phyloP scores from a whole-genome alignment of 176 grass and related monocot species.

The Oryza punctata region DNA sequence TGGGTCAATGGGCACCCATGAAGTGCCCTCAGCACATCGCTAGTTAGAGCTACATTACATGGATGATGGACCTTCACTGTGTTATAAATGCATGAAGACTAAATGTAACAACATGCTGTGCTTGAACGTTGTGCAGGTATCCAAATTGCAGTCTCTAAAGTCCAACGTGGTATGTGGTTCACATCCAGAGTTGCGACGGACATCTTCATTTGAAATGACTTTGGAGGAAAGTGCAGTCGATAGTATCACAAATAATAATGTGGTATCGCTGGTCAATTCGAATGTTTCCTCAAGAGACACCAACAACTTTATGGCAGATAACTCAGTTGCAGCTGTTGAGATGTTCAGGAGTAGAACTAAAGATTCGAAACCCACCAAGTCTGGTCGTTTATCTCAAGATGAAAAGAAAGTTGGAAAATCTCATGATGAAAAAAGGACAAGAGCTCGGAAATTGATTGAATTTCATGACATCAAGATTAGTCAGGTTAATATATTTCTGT shows the following conservation, averaged over 20 bases:
- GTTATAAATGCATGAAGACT: background rate
- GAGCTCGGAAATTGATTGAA: constrained; percentile 84
- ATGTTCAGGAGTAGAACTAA: constrained; percentile 67
- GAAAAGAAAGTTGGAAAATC: constrained; percentile 89
- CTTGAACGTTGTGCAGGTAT: constrained; percentile 60
- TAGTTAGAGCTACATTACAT: background rate
- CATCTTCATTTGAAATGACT: constrained; percentile 80
- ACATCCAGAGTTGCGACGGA: constrained; percentile 70
- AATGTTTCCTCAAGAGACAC: constrained; percentile 63
- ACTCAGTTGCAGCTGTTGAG: constrained; percentile 54
- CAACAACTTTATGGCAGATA: constrained; percentile 58
- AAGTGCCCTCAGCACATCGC: background rate
- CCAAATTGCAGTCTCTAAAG: constrained; percentile 92
- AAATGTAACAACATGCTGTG: background rate
- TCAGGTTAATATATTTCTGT: constrained; percentile 65
- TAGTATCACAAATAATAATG: constrained; percentile 64
- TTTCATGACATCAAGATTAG: constrained; percentile 99
- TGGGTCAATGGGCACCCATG: background rate
- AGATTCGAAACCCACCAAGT: constrained; percentile 72
- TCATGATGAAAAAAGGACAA: constrained; percentile 82
- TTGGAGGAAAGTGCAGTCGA: constrained; percentile 71
- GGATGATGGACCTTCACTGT: background rate
- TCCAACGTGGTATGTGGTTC: constrained; percentile 98
- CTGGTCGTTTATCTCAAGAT: constrained; percentile 82
- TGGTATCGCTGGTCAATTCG: constrained; percentile 58